Conservation (phyloP, 345 rosid species). For the Bruguiera gymnorhiza region DNA sequence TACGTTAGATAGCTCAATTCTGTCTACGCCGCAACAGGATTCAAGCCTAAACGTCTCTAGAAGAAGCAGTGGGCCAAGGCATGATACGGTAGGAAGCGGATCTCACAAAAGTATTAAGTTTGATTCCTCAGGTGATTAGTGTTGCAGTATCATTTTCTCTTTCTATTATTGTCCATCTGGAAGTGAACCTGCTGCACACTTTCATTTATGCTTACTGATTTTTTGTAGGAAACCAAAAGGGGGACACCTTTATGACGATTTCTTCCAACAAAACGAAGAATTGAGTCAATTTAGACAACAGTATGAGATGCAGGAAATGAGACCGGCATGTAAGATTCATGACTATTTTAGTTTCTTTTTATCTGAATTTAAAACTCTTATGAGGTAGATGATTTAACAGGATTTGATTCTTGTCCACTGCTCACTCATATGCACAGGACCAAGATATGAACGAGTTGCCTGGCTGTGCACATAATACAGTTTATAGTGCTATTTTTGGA, state of each 20-base stretch:
- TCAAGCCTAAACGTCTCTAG: background rate
- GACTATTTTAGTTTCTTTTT: background rate
- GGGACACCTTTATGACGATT: conserved; percentile 44
- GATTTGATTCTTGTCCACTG: no score
- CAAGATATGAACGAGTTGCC: conserved; percentile 72
- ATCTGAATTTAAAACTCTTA: no score
- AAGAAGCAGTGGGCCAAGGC: background rate
- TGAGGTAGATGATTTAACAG: no score
- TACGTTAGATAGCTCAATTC: background rate
- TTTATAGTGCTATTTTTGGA: conserved; percentile 6
- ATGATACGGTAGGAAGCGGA: background rate
- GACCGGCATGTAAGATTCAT: conserved; percentile 61
- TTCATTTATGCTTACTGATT: background rate
- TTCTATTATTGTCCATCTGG: background rate
- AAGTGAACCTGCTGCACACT: background rate
- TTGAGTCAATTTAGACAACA: conserved; percentile 64
- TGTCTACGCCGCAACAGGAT: background rate
- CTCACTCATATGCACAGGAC: background rate
- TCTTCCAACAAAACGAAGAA: conserved; percentile 63
- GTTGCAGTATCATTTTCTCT: conserved; percentile 3
- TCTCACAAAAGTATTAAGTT: conserved; percentile 50
- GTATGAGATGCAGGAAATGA: conserved; percentile 66
- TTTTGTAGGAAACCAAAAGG: conserved; percentile 33
- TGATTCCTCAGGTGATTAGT: conserved; percentile 52
- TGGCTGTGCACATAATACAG: background rate